phyloP scores from a whole-genome alignment of 768 basidiomycete species.

The Tephrocybe sp. region DNA sequence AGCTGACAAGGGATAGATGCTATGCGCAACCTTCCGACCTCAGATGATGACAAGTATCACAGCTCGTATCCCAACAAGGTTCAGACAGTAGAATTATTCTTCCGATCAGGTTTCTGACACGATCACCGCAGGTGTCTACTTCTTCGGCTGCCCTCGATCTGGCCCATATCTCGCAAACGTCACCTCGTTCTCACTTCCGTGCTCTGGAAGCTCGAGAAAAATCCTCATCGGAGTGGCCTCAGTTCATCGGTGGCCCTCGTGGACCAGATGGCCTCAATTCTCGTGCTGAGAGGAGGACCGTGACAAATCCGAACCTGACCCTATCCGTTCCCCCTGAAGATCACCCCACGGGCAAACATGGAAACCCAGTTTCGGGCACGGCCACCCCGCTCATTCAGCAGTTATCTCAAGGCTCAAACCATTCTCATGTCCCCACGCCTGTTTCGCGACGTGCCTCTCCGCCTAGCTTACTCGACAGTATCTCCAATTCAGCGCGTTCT shows the following conservation, averaged over 20 bases:
- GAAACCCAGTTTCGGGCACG: constrained; percentile 51
- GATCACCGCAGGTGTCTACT: constrained; percentile 84
- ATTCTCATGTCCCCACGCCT: constrained; percentile 41
- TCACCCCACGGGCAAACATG: constrained; percentile 38
- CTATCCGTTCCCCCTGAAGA: constrained; percentile 60
- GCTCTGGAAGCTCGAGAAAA: constrained; percentile 62
- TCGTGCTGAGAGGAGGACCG: constrained; percentile 65
- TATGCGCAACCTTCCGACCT: constrained; percentile 84
- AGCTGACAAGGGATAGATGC: constrained; percentile 55
- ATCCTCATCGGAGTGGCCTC: constrained; percentile 93
- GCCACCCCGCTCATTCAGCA: constrained; percentile 66
- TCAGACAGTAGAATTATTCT: constrained; percentile 16
- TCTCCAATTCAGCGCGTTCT: constrained; percentile 68
- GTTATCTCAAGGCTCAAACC: constrained; percentile 48
- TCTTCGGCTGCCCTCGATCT: constrained; percentile 93
- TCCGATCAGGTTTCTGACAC: constrained; percentile 8
- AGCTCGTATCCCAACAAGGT: constrained; percentile 67
- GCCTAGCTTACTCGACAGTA: constrained; percentile 58
- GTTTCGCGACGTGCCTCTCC: constrained; percentile 77
- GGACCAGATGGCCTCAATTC: constrained; percentile 56
- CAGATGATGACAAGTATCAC: constrained; percentile 85
- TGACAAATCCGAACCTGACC: constrained; percentile 73
- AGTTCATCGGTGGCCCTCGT: constrained; percentile 69
- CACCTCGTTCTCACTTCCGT: constrained; percentile 65
- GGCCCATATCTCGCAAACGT: constrained; percentile 84